Percentiles rank a stretch among this genome's conserved stretches.
phyloP scores from a whole-genome alignment of 495 filamentous ascomycete species.

The Podospora didyma region DNA sequence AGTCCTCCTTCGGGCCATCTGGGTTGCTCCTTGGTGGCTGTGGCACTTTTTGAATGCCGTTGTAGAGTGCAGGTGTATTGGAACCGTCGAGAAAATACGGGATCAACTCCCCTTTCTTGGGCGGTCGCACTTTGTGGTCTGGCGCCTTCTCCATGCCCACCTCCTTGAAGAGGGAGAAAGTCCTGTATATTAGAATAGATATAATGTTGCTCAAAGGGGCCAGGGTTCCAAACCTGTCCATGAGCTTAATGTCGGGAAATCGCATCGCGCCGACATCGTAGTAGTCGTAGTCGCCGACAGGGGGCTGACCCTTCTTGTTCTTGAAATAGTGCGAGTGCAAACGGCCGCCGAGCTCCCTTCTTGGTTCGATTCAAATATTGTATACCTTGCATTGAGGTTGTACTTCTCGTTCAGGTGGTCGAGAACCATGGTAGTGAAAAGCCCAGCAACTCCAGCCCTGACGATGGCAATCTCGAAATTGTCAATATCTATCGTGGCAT shows the following conservation, averaged over 20 bases:
- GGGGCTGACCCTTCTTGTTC: background rate
- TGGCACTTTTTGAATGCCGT: too few relatives aligned
- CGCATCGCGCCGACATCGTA: slow-evolving; percentile 45
- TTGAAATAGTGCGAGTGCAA: slow-evolving; percentile 30
- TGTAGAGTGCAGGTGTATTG: background rate
- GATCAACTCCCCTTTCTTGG: background rate
- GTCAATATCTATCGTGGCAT: background rate
- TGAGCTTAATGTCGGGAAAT: slow-evolving; percentile 30
- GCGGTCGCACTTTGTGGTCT: background rate
- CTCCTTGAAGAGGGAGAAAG: slow-evolving; percentile 6
- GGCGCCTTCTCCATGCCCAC: background rate
- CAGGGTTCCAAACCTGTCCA: slow-evolving; percentile 8
- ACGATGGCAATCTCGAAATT: background rate
- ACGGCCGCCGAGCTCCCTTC: slow-evolving; percentile 23
- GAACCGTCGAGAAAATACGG: background rate
- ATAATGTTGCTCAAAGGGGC: too few relatives aligned
- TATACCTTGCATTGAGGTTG: slow-evolving; percentile 10
- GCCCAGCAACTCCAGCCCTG: background rate
- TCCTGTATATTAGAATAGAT: too few relatives aligned
- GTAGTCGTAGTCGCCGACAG: slow-evolving; percentile 28
- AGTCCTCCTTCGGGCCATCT: background rate
- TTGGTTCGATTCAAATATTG: slow-evolving; percentile 28
- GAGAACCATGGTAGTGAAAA: background rate
- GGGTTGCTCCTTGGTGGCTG: too few relatives aligned
- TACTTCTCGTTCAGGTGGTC: background rate